phyloP scores from a whole-genome alignment of 345 rosid genomes.

The Excoecaria agallocha region DNA sequence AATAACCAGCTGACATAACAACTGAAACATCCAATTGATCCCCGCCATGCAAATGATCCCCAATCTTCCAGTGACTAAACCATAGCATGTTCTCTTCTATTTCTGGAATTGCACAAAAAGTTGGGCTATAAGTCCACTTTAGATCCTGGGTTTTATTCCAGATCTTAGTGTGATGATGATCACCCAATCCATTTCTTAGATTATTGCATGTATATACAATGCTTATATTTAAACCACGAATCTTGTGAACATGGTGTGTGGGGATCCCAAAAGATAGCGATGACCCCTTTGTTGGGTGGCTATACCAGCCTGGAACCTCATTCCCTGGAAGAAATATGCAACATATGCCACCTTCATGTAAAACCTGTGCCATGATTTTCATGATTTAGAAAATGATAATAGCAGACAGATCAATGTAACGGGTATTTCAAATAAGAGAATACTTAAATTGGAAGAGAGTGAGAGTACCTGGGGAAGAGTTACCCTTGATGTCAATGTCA shows the following conservation, averaged over 20 bases:
- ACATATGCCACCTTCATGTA: conserved; percentile 19
- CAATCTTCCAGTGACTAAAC: conserved; percentile 24
- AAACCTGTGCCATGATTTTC: conserved; percentile 12
- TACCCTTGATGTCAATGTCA: background rate
- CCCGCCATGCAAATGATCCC: conserved; percentile 18
- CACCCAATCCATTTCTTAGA: background rate
- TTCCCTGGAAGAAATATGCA: conserved; percentile 21
- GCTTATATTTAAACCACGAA: conserved; percentile 17
- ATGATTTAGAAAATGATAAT: background rate
- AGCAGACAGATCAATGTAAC: background rate
- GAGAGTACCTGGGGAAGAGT: conserved; percentile 17
- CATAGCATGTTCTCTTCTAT: conserved; percentile 11
- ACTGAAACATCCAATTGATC: conserved; percentile 16
- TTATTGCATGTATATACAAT: conserved; percentile 1
- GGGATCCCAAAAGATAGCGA: conserved; percentile 6
- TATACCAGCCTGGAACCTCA: conserved; percentile 20
- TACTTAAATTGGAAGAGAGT: background rate
- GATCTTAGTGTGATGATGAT: background rate
- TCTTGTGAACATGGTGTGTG: background rate
- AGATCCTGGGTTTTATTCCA: conserved; percentile 8
- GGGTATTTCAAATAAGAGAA: background rate
- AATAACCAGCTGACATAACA: conserved; percentile 1
- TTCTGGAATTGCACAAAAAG: conserved; percentile 4
- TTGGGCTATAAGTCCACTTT: conserved; percentile 18
- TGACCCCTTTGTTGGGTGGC: background rate